Evolutionary conservation across 192 early-diverging fungal genomes (phyloP), one percentile per base, ranked within the genome.

Genomic region (Podila clonocystis): DNA sequence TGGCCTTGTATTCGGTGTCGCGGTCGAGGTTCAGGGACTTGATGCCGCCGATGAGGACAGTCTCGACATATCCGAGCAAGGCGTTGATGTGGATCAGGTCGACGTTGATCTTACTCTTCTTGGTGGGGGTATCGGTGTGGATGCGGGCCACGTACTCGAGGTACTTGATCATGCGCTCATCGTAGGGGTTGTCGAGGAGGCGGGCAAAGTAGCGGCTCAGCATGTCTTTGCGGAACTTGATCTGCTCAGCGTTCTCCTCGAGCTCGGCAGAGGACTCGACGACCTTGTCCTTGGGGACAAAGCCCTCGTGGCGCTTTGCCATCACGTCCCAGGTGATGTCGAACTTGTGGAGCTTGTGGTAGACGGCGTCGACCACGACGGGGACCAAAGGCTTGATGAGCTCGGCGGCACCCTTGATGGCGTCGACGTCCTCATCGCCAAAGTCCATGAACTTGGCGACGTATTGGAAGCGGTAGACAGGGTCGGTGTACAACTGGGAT

Each of bases 11-110:
- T 29, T 90, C 83, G 0, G 85, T 87, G 11, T 87, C 88, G 13
- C 84, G 78, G 41, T 93, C 91, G 60, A 91, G 68, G 41, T 85
- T 82, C 33, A 85, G 57, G 17, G 86, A 85, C 65, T 85, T 74
- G 64, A 91, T 48, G 11, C 86, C 89, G 20, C 84, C 89, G 5
- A 89, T 82, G 38, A 92, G 70, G 24, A 85, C 84, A 0, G 84
- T 75, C 58, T 92, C 86, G 36, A 92, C 85, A 71, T 87, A 94
- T 7, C 89, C 92, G 45, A 95, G 83, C 62, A 95, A 74, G 2
- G 93, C 94, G 62, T 95, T 95, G 74, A 87, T 84, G 78, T 95
- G 94, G 62, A 95, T 92, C 69, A 94, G 89, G 58, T 95, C 94
- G 45, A 95, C 94, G 48, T 94, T 94, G 67, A 95, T 94, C 49